phyloP scores from a whole-genome alignment of 768 basidiomycete genomes.

The Phaffia australis region DNA sequence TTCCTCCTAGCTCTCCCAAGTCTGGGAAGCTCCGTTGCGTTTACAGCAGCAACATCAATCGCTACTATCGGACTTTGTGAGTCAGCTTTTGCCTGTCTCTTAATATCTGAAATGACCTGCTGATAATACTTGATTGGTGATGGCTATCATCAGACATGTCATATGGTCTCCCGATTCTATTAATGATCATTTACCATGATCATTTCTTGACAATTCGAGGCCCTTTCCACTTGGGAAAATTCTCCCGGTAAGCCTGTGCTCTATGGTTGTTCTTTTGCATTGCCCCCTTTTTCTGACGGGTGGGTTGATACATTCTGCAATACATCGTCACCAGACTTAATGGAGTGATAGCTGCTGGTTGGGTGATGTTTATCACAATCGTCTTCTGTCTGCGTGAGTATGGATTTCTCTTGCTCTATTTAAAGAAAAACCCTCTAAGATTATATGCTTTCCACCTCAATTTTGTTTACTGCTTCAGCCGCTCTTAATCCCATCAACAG shows the following conservation, averaged over 20 bases:
- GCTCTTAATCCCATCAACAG: conserved; percentile 41
- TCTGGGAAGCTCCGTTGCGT: conserved; percentile 61
- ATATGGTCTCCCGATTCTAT: conserved; percentile 61
- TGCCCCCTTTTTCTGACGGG: no score
- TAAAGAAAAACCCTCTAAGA: neutral
- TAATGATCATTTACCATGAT: conserved; percentile 53
- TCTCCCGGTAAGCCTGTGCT: conserved; percentile 39
- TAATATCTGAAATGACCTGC: neutral
- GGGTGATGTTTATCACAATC: conserved; percentile 64
- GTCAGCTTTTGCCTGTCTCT: neutral
- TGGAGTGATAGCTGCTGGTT: conserved; percentile 44
- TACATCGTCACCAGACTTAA: conserved; percentile 36
- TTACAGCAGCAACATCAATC: conserved; percentile 46
- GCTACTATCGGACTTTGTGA: conserved; percentile 54
- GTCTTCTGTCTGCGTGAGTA: conserved; percentile 59
- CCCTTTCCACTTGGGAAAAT: conserved; percentile 58
- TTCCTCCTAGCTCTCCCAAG: conserved; percentile 65
- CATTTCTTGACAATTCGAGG: conserved; percentile 48
- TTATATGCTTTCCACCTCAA: neutral
- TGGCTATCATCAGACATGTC: conserved; percentile 44
- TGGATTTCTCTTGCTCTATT: neutral
- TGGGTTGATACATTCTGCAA: conserved; percentile 30
- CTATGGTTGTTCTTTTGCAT: no score
- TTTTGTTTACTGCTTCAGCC: neutral
- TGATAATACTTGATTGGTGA: neutral